Conservation (phyloP, 305 asterid genomes). For the Solanum hybrid region DNA sequence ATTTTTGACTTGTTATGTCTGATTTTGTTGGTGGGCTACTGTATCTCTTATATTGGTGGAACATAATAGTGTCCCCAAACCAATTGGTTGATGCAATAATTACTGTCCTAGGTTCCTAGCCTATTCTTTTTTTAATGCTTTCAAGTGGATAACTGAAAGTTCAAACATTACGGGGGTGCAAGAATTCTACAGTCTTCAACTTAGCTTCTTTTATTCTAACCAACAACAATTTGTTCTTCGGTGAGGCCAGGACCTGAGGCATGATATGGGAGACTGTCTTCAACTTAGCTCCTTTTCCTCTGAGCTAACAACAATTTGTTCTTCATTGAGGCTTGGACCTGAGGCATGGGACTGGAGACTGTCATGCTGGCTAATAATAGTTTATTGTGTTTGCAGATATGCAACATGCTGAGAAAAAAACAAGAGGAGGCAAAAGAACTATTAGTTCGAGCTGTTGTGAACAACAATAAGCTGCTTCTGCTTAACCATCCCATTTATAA, state of each 20-base stretch:
- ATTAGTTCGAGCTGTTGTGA: conserved; percentile 60
- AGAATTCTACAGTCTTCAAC: not conserved
- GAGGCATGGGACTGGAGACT: not conserved
- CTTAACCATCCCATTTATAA: conserved; percentile 59
- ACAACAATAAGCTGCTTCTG: conserved; percentile 73
- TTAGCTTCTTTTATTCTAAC: not conserved
- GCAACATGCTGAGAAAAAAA: conserved; percentile 64
- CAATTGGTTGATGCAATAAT: not conserved
- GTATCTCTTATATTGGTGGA: not conserved
- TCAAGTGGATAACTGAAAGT: not conserved
- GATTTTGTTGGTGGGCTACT: not conserved
- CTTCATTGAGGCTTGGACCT: not conserved
- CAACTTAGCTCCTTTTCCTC: not conserved
- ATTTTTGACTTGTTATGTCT: not conserved
- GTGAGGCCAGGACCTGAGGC: not conserved
- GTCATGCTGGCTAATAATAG: not conserved
- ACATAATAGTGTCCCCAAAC: not conserved
- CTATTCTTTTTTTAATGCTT: not conserved
- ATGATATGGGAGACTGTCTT: not conserved
- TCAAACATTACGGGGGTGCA: not conserved
- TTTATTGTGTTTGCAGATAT: conserved; percentile 44
- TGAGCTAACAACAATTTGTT: not conserved
- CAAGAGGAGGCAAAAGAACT: conserved; percentile 77
- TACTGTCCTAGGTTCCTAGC: not conserved
- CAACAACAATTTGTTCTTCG: not conserved